Percentiles rank a stretch among this genome's conserved stretches.
Evolutionary conservation across 2,329 filamentous ascomycete genomes (phyloP).

Genomic region (Nemania sp.): DNA sequence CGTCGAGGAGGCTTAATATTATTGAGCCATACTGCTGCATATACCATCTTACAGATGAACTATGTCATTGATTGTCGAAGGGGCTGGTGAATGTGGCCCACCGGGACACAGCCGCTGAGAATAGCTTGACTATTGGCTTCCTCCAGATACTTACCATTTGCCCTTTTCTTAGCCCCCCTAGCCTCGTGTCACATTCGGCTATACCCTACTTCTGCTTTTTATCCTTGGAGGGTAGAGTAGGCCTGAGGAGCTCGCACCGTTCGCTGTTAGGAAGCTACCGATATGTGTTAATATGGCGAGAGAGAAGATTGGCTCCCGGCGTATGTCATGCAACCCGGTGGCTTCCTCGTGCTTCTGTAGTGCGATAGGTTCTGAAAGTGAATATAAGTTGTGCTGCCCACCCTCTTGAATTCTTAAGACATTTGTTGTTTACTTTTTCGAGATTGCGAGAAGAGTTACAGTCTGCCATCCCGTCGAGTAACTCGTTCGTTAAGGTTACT

Average conservation of each 20-base stretch:
- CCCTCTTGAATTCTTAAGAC: not conserved
- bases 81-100: constrained; percentile 14
- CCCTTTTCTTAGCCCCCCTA: constrained; percentile 25
- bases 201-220: constrained; percentile 25
- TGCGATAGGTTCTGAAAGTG: constrained; percentile 1
- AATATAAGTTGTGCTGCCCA: constrained; percentile 30
- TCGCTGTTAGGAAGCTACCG: constrained; percentile 29
- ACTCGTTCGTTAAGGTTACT: constrained; percentile 52
- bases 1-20: constrained; percentile 36
- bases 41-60: constrained; percentile 20
- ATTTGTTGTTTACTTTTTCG: constrained; percentile 2
- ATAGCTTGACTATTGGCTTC: constrained; percentile 16
- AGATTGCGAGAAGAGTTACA: constrained; percentile 5
- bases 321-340: constrained; percentile 16
- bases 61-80: constrained; percentile 21
- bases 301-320: constrained; percentile 1
- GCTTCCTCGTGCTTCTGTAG: not conserved
- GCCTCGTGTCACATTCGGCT: constrained; percentile 38
- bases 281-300: constrained; percentile 1
- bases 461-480: constrained; percentile 38
- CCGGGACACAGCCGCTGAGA: constrained; percentile 8
- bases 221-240: constrained; percentile 6
- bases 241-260: constrained; percentile 25
- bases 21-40: constrained; percentile 28
- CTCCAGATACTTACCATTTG: constrained; percentile 1